phyloP scores from a whole-genome alignment of 768 basidiomycete genomes.

The Calvatia gigantea region DNA sequence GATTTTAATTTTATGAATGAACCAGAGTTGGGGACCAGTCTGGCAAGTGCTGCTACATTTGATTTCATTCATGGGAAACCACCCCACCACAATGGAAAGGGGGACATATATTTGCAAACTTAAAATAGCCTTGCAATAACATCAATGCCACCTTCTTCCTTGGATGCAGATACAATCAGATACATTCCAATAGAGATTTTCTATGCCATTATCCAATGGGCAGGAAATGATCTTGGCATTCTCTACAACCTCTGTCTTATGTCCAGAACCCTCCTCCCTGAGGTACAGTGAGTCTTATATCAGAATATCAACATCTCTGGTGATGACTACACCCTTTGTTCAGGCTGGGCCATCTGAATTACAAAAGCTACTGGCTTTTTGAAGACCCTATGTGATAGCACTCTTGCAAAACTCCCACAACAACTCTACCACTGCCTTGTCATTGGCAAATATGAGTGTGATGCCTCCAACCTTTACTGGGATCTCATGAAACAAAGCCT shows the following conservation, averaged over 20 bases:
- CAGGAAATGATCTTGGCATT: background rate
- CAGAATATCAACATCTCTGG: background rate
- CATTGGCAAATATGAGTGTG: background rate
- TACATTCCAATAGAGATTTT: background rate
- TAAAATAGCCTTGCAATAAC: background rate
- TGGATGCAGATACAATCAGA: background rate
- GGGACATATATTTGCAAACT: background rate
- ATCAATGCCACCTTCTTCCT: background rate
- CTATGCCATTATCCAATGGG: background rate
- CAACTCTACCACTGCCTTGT: background rate
- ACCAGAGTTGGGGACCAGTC: too few relatives aligned
- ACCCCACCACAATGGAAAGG: background rate
- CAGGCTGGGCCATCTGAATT: background rate
- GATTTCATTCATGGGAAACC: too few relatives aligned
- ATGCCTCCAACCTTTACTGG: background rate
- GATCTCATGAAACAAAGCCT: background rate
- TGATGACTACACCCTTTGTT: background rate
- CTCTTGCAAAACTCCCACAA: background rate
- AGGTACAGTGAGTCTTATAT: background rate
- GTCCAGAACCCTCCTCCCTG: background rate
- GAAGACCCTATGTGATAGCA: background rate
- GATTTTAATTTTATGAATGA: too few relatives aligned
- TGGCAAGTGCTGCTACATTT: too few relatives aligned
- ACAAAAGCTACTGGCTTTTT: background rate
- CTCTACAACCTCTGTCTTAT: conserved; percentile 7